Evolutionary conservation across 306 rosid species (phyloP).

Genomic region (Sicyos baderoa): DNA sequence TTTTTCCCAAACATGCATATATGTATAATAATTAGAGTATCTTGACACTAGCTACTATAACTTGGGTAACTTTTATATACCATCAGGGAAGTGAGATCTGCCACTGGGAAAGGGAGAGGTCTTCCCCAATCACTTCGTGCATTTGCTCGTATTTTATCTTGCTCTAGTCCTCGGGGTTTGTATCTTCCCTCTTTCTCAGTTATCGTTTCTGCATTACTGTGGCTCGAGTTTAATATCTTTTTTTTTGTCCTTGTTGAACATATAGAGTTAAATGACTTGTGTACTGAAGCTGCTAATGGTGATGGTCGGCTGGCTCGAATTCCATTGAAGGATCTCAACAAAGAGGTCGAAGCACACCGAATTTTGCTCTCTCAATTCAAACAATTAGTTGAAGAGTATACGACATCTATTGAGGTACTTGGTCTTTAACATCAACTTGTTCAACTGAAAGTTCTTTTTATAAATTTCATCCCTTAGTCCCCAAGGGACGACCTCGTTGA

Average conservation of each 20-base stretch:
- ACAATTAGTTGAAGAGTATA: conserved; percentile 35
- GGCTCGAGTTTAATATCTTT: not conserved
- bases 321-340: conserved; percentile 42
- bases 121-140: conserved; percentile 75
- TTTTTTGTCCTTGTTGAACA: conserved; percentile 23
- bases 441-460: not conserved
- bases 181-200: not conserved
- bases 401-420: conserved; percentile 44
- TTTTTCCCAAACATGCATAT: not conserved
- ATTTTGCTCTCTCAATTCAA: conserved; percentile 38
- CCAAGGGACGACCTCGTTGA: too few relatives aligned
- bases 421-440: conserved; percentile 2
- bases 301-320: conserved; percentile 75
- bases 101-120: conserved; percentile 58
- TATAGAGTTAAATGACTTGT: conserved; percentile 49
- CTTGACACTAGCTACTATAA: not conserved
- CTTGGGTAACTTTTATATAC: conserved; percentile 17
- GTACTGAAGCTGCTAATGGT: conserved; percentile 43
- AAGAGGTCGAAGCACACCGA: conserved; percentile 59
- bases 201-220: conserved; percentile 4
- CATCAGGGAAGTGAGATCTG: conserved; percentile 53
- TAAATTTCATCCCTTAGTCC: not conserved
- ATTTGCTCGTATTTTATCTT: conserved; percentile 55
- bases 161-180: conserved; percentile 43
- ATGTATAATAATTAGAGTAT: not conserved